Conservation (phyloP, 2,329 filamentous ascomycete genomes). For the Trichophyton schoenleinii region DNA sequence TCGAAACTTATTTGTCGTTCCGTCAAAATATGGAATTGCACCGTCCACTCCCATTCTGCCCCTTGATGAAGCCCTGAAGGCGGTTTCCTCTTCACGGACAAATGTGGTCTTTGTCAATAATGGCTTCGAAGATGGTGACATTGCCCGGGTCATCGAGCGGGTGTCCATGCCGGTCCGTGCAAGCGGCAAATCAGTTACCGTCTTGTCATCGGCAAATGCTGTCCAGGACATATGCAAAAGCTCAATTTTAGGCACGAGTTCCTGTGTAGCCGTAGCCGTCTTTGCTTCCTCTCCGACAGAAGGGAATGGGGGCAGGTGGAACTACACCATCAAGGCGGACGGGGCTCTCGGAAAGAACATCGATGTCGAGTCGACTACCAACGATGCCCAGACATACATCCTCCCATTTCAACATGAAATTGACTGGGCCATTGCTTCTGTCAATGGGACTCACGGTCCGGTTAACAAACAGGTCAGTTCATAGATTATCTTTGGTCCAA, state of each 20-base stretch:
- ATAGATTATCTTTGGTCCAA: too few relatives aligned
- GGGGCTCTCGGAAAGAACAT: constrained; percentile 50
- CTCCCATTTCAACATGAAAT: constrained; percentile 69
- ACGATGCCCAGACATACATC: constrained; percentile 65
- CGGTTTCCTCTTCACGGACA: constrained; percentile 47
- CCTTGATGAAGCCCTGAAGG: constrained; percentile 50
- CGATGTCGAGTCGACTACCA: constrained; percentile 37
- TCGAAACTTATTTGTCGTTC: constrained; percentile 70
- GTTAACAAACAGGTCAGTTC: background rate
- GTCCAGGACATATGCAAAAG: constrained; percentile 52
- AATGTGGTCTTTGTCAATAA: constrained; percentile 70
- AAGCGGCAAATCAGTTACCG: constrained; percentile 32
- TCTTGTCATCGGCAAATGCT: constrained; percentile 43
- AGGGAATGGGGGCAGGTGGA: constrained; percentile 58
- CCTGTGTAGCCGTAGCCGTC: constrained; percentile 60
- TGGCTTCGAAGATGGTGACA: constrained; percentile 54
- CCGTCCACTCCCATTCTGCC: constrained; percentile 47
- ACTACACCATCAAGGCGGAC: constrained; percentile 73
- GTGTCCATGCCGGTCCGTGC: constrained; percentile 46
- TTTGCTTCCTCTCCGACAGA: constrained; percentile 66
- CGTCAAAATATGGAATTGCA: constrained; percentile 63
- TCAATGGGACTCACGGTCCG: constrained; percentile 25
- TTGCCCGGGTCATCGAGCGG: constrained; percentile 55
- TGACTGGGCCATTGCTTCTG: constrained; percentile 55
- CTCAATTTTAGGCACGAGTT: constrained; percentile 52